These are phyloP conservation scores for Rhodotorula sp. DNA, from an alignment of 1,284 basidiomycete species.

Conservation along the genomic window DNA sequence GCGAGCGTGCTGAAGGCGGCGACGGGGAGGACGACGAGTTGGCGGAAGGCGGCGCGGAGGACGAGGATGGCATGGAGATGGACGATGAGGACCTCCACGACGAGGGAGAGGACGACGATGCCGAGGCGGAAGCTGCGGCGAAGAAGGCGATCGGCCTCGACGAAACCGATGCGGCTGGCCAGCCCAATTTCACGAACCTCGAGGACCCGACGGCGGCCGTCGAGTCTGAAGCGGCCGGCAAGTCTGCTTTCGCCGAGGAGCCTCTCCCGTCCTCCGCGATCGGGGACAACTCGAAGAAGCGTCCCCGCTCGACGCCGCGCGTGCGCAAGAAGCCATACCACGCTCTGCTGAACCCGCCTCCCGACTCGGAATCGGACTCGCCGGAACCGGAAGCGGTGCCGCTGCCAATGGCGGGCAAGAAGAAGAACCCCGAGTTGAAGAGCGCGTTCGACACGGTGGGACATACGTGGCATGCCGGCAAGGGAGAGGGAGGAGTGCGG, in stretches of 20 bases:
- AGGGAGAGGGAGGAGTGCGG: slow-evolving; percentile 42
- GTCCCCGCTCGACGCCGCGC: slow-evolving; percentile 28
- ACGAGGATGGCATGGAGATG: slow-evolving; percentile 22
- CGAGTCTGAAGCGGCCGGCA: neutral
- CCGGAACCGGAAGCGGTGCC: slow-evolving; percentile 33
- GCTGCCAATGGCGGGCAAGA: slow-evolving; percentile 31
- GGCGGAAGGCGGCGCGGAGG: slow-evolving; percentile 4
- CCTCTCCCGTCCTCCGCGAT: slow-evolving; percentile 8
- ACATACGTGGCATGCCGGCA: slow-evolving; percentile 42
- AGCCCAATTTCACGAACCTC: slow-evolving; percentile 17
- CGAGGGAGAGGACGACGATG: slow-evolving; percentile 31
- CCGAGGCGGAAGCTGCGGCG: slow-evolving; percentile 27
- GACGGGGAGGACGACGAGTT: slow-evolving; percentile 7
- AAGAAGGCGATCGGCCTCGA: slow-evolving; percentile 33
- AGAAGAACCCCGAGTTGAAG: slow-evolving; percentile 26
- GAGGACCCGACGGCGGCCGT: neutral
- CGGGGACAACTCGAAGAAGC: slow-evolving; percentile 21
- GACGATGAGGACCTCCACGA: slow-evolving; percentile 29
- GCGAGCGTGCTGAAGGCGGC: slow-evolving; percentile 12
- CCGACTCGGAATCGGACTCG: slow-evolving; percentile 14
- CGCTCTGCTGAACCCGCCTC: slow-evolving; percentile 28
- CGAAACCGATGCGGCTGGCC: slow-evolving; percentile 19
- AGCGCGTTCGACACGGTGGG: slow-evolving; percentile 37
- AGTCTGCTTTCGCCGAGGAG: neutral
- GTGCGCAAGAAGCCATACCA: slow-evolving; percentile 38